A percentile compares a stretch with the other conserved stretches of the same genome.
Conservation (phyloP, 2,329 filamentous ascomycete species). For the Simplicillium aogashimaense region DNA sequence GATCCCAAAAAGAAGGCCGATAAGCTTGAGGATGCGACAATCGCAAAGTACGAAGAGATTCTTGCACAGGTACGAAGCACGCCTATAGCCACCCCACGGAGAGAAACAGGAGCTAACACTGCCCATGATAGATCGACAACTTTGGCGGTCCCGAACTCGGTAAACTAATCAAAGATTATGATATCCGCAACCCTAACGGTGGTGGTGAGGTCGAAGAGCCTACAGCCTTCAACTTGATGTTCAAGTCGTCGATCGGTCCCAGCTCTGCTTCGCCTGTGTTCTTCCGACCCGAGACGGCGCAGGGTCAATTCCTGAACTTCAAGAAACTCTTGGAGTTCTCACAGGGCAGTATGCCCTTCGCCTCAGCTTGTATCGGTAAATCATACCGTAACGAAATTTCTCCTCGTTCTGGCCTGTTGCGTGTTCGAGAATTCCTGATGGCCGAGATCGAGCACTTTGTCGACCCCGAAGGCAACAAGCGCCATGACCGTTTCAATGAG, state of each 20-base stretch:
- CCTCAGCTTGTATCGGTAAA: conserved; percentile 61
- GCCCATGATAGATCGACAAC: conserved; percentile 43
- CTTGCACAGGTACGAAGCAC: conserved; percentile 39
- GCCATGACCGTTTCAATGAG: conserved; percentile 52
- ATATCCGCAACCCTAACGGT: conserved; percentile 55
- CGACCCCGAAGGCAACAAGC: conserved; percentile 52
- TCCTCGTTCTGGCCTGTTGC: conserved; percentile 52
- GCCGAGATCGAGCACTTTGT: conserved; percentile 63
- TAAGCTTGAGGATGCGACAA: conserved; percentile 52
- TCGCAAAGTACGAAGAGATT: conserved; percentile 55
- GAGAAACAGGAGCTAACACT: background rate
- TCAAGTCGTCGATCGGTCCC: conserved; percentile 58
- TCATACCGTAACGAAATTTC: conserved; percentile 64
- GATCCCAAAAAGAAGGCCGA: conserved; percentile 46
- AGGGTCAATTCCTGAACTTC: conserved; percentile 62
- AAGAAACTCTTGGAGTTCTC: conserved; percentile 59
- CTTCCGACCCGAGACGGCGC: conserved; percentile 55
- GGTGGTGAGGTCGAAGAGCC: conserved; percentile 50
- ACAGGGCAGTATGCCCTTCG: conserved; percentile 58
- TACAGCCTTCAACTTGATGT: conserved; percentile 63
- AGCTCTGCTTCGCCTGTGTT: conserved; percentile 53
- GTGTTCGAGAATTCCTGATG: conserved; percentile 61
- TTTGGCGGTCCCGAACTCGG: conserved; percentile 54
- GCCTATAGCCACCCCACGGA: too few species aligned
- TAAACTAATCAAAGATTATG: conserved; percentile 51